A percentile compares a stretch with the other conserved stretches of the same genome.
Evolutionary conservation across 2,329 filamentous ascomycete genomes (phyloP).

Genomic region (Penicillium psychrosexuale): DNA sequence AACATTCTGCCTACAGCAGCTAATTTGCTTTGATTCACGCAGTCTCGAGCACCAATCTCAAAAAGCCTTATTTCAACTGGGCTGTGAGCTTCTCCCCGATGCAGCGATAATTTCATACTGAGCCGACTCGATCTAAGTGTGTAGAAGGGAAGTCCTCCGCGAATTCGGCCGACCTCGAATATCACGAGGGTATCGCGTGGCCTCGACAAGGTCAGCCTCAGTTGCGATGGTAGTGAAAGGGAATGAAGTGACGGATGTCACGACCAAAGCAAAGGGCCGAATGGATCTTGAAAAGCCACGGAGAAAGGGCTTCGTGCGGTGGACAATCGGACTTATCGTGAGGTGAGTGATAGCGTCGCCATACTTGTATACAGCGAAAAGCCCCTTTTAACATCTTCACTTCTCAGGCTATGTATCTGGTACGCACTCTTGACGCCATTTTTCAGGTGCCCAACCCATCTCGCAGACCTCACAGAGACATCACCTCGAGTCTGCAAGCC

Average conservation of each 20-base stretch:
- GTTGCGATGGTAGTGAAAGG: conserved; percentile 27
- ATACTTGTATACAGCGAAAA: conserved; percentile 2
- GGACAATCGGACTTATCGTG: conserved; percentile 35
- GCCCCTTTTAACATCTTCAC: conserved; percentile 8
- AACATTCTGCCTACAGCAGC: conserved; percentile 20
- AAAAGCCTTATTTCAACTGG: neutral
- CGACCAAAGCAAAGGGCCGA: conserved; percentile 15
- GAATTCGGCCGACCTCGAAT: conserved; percentile 5
- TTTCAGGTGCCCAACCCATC: conserved; percentile 74
- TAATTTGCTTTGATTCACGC: conserved; percentile 10
- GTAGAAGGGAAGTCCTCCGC: neutral
- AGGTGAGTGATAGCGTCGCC: conserved; percentile 29
- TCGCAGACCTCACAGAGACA: conserved; percentile 63
- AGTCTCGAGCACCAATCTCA: conserved; percentile 1
- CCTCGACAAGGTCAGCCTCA: conserved; percentile 13
- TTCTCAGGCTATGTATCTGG: conserved; percentile 72
- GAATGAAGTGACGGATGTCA: conserved; percentile 26
- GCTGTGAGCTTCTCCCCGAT: conserved; percentile 3
- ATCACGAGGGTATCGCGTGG: conserved; percentile 6
- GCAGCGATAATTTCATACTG: neutral
- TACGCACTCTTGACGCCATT: conserved; percentile 76
- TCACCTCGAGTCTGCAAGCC: conserved; percentile 79
- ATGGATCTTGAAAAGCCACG: conserved; percentile 13
- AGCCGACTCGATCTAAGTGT: conserved; percentile 1
- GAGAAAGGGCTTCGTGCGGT: conserved; percentile 27